Conservation (phyloP, 139 green algal genomes). For the Asterochloris sp. region DNA sequence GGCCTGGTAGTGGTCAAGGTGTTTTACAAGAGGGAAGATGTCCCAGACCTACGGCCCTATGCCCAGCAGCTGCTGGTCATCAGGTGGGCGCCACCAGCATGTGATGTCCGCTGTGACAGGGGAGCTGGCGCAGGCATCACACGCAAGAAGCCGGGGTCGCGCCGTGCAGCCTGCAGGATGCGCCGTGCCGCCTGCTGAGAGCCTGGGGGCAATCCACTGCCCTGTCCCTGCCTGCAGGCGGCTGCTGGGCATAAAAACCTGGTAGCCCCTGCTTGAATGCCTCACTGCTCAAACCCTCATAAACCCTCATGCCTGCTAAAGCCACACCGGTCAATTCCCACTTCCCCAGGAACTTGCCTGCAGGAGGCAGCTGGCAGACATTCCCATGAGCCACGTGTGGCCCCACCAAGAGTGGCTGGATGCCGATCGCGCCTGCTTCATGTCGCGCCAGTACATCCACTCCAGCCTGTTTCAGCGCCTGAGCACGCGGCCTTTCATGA, state of each 20-base stretch:
- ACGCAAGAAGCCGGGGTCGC: too few species aligned
- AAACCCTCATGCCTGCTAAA: not conserved
- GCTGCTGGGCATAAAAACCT: not conserved
- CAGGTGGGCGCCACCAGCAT: too few species aligned
- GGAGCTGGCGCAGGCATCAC: too few species aligned
- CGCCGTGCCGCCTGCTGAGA: too few species aligned
- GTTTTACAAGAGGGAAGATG: not conserved
- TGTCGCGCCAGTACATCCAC: conserved; percentile 86
- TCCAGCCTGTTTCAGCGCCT: conserved; percentile 88
- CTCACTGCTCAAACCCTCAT: not conserved
- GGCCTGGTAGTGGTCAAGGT: conserved; percentile 93
- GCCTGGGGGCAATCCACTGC: not conserved
- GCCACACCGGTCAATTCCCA: not conserved
- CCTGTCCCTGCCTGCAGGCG: not conserved
- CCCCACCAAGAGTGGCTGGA: conserved; percentile 68
- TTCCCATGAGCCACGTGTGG: conserved; percentile 65
- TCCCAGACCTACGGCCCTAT: too few species aligned
- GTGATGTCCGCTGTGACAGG: too few species aligned
- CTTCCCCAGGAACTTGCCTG: not conserved
- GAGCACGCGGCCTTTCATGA: conserved; percentile 89
- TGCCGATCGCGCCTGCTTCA: conserved; percentile 61
- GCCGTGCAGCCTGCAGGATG: too few species aligned
- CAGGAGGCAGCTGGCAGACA: conserved; percentile 31
- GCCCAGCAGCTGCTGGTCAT: too few species aligned
- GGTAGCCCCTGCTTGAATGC: not conserved